These are phyloP conservation scores for Pythium graminicola DNA, from an alignment of 352 stramenopile genomes.

Conservation along the genomic window DNA sequence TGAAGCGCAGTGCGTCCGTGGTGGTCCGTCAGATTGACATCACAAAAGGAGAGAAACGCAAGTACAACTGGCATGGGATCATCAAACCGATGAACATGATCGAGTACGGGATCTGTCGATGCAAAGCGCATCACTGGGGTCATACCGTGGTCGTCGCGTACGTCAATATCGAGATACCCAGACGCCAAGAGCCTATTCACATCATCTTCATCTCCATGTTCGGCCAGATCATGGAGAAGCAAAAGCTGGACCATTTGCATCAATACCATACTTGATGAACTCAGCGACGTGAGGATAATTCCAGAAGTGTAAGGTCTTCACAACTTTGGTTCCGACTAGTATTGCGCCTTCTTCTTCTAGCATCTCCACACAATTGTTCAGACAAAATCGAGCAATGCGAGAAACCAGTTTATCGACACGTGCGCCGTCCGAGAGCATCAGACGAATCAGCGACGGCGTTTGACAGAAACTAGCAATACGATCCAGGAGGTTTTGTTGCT, in stretches of 20 bases:
- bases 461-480: neutral
- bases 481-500: neutral
- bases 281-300: neutral
- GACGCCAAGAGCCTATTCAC: neutral
- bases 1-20: slow-evolving; percentile 3
- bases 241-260: neutral
- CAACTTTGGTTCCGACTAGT: neutral
- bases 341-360: neutral
- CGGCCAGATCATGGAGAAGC: neutral
- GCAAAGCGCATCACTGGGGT: neutral
- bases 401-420: neutral
- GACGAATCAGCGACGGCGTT: neutral
- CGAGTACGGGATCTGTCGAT: neutral
- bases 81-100: neutral
- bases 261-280: neutral
- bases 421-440: neutral
- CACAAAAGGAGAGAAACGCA: neutral
- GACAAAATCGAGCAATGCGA: neutral
- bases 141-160: neutral
- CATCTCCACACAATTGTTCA: neutral
- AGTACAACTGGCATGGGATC: neutral
- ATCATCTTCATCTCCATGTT: neutral
- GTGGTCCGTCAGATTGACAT: neutral
- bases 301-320: neutral
- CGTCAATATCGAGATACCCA: slow-evolving; percentile 1